A percentile compares a stretch with the other conserved stretches of the same genome.
These are phyloP conservation scores for Pyrenopolyporus hunteri DNA, from an alignment of 495 filamentous ascomycete species.

Conservation along the genomic window DNA sequence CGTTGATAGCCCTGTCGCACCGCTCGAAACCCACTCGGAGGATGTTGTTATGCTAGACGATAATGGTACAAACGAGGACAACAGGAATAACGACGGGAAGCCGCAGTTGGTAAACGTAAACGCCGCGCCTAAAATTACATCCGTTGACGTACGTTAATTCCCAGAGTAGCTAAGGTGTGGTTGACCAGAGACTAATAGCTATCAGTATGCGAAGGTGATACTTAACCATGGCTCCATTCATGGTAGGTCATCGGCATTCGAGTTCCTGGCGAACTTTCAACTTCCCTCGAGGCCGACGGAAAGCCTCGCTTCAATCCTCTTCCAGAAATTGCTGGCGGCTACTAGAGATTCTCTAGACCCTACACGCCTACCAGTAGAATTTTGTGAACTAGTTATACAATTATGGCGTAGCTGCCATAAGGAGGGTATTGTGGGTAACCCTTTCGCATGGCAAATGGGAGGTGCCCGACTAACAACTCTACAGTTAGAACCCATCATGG, in stretches of 20 bases:
- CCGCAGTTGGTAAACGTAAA: conserved; percentile 17
- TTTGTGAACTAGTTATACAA: conserved; percentile 50
- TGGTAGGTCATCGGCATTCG: conserved; percentile 49
- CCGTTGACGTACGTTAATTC: conserved; percentile 45
- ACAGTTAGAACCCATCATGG: conserved; percentile 52
- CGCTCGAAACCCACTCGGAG: conserved; percentile 53
- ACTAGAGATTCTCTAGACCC: conserved; percentile 46
- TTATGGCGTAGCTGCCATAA: conserved; percentile 53
- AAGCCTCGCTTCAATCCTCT: conserved; percentile 52
- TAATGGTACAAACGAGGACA: conserved; percentile 8
- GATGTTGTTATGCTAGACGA: conserved; percentile 42
- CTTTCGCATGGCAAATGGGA: not conserved
- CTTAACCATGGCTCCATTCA: conserved; percentile 49
- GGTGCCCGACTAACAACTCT: conserved; percentile 3
- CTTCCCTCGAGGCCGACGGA: conserved; percentile 49
- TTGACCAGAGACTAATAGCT: conserved; percentile 18
- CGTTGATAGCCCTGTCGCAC: conserved; percentile 56
- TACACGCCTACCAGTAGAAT: conserved; percentile 49
- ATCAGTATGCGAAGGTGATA: conserved; percentile 51
- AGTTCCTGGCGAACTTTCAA: conserved; percentile 48
- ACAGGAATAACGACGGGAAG: conserved; percentile 2
- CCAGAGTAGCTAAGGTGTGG: not conserved
- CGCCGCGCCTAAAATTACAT: conserved; percentile 17
- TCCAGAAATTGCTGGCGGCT: conserved; percentile 50
- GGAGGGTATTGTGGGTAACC: conserved; percentile 40